phyloP scores from a whole-genome alignment of 2,329 filamentous ascomycete genomes.

The Mycocentrospora acerina region DNA sequence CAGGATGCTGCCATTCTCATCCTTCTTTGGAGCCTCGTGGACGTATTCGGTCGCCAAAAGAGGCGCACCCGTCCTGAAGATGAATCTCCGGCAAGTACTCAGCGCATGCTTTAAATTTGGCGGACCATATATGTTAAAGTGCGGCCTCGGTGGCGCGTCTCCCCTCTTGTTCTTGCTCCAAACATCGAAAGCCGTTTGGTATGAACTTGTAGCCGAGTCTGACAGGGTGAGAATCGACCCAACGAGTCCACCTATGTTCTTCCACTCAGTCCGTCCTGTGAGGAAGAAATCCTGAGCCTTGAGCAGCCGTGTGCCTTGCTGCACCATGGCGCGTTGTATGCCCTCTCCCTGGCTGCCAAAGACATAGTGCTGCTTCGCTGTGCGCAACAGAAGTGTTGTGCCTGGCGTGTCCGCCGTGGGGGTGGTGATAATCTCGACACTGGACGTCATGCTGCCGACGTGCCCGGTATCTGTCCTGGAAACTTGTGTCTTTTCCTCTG shows the following conservation, averaged over 20 bases:
- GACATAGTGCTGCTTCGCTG: slow-evolving; percentile 71
- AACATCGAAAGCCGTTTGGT: slow-evolving; percentile 46
- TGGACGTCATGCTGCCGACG: slow-evolving; percentile 64
- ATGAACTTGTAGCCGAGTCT: slow-evolving; percentile 59
- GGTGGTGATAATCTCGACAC: slow-evolving; percentile 73
- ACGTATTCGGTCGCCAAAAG: slow-evolving; percentile 69
- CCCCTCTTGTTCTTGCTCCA: slow-evolving; percentile 26
- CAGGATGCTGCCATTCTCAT: slow-evolving; percentile 37
- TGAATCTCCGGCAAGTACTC: slow-evolving; percentile 79
- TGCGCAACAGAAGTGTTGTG: slow-evolving; percentile 74
- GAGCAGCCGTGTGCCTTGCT: slow-evolving; percentile 65
- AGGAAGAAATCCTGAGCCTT: slow-evolving; percentile 79
- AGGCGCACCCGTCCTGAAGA: slow-evolving; percentile 81
- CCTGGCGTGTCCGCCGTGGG: slow-evolving; percentile 88
- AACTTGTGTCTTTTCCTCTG: neutral
- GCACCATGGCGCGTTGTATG: slow-evolving; percentile 73
- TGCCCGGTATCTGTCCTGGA: neutral
- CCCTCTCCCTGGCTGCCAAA: slow-evolving; percentile 84
- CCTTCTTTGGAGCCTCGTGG: slow-evolving; percentile 18
- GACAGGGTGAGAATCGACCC: slow-evolving; percentile 85
- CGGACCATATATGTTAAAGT: slow-evolving; percentile 68
- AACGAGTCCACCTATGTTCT: slow-evolving; percentile 75
- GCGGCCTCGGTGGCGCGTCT: slow-evolving; percentile 22
- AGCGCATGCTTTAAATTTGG: slow-evolving; percentile 78
- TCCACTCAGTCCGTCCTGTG: slow-evolving; percentile 75